Base-by-base conservation (phyloP, 306 rosid species). In the Gynostemma pentaphyllum region DNA sequence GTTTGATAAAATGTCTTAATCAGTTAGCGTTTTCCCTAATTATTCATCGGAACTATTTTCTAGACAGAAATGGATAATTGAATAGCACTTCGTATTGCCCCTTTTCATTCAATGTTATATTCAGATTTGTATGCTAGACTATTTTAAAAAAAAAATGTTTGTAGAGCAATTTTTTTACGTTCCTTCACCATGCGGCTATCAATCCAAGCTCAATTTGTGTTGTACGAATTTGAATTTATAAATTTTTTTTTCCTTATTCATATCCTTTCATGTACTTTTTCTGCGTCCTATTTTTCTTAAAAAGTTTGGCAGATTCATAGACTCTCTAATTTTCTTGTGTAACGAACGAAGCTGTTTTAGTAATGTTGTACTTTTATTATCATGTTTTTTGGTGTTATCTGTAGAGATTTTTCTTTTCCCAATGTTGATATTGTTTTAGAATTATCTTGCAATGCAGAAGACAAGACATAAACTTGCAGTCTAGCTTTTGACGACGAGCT, bases 391-490 rank as follows among this genome's bases (percentile, higher is more conserved):
- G 2, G 10, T 30, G 27, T 45, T 29, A 11, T 19, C 45, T 1
- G 26, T 10, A 21, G 14, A 10, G 64, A 19, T 9, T 48, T 66
- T 16, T 32, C 21, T 16, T 55, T 16, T 44, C 57, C 70, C 36
- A 49, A 28, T 48, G 60, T 45, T 71, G 42, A 74, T 70, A 50
- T 79, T 16, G 29, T 53, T 56, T 29, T 51, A 46, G 62, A 63
- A 5, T 37, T 15, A 21, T 66, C 46, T 61, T 70, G 63, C 52
- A 70, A 74, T 62, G 69, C 79, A 83, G 91, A 73, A 65, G 76
- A 73, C 73, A 73, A 65, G 76, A 73, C 73, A 62, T 72, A 64
- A 47, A 55, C 68, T 77, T 53, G 69, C 61, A 37, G 26, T 61
- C 27, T 19, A 55, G 56, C 65, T 56, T 49, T 68, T 28, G 24